These are phyloP conservation scores for Excoecaria agallocha DNA, from an alignment of 345 rosid genomes.

Conservation along the genomic window DNA sequence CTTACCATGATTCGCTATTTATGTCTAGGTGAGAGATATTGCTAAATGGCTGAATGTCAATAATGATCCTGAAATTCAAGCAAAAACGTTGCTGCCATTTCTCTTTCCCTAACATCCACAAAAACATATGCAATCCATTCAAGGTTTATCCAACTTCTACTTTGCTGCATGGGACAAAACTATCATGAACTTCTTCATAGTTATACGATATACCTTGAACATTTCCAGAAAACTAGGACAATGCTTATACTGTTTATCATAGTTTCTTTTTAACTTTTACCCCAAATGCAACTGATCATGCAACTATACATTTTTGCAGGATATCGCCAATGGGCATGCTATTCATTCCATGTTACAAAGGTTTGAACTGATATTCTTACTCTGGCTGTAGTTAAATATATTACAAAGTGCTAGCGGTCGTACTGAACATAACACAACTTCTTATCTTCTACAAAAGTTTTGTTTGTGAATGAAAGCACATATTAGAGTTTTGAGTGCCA, in stretches of 20 bases:
- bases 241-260: background rate
- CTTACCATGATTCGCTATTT: slow-evolving; percentile 92
- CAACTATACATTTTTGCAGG: slow-evolving; percentile 43
- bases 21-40: slow-evolving; percentile 71
- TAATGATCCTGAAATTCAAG: background rate
- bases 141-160: background rate
- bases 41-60: background rate
- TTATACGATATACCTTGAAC: background rate
- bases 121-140: background rate
- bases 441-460: background rate
- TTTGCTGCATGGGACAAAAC: background rate
- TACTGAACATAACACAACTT: background rate
- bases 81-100: background rate
- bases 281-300: slow-evolving; percentile 8
- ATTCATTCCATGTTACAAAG: slow-evolving; percentile 96
- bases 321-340: slow-evolving; percentile 95
- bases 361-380: slow-evolving; percentile 31
- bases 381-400: background rate
- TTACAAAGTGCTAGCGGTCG: background rate
- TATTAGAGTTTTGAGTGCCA: no score
- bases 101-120: background rate
- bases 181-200: background rate
- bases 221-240: background rate
- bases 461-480: background rate
- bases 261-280: background rate